phyloP scores from a whole-genome alignment of 768 basidiomycete species.

The Xanthoconium stramineum region DNA sequence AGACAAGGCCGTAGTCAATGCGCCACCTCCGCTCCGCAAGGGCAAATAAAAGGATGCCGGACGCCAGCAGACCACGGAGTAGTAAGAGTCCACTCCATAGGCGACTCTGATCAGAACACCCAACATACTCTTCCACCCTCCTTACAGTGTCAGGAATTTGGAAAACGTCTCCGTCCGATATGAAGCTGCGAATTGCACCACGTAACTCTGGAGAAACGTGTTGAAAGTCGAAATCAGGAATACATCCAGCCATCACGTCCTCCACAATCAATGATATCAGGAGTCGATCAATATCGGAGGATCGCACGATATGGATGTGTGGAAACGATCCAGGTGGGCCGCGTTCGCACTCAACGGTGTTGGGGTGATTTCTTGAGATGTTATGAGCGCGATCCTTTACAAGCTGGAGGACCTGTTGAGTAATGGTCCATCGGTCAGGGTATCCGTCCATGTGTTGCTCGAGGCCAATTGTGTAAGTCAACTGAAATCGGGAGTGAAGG shows the following conservation, averaged over 20 bases:
- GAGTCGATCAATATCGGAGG: background rate
- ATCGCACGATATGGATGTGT: background rate
- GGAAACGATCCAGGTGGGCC: too few relatives aligned
- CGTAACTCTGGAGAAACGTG: background rate
- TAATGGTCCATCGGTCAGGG: too few relatives aligned
- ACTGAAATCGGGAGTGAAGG: too few relatives aligned
- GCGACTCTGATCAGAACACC: background rate
- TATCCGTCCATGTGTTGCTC: too few relatives aligned
- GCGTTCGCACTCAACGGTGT: too few relatives aligned
- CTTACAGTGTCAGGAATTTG: background rate
- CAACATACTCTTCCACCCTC: background rate
- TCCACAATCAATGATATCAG: background rate
- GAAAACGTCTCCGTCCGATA: background rate
- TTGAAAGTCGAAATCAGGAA: background rate
- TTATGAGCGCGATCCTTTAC: background rate
- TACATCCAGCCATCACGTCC: background rate
- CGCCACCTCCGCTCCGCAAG: too few relatives aligned
- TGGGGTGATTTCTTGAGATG: background rate
- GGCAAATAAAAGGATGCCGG: too few relatives aligned
- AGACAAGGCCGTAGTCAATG: too few relatives aligned
- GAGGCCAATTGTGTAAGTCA: too few relatives aligned
- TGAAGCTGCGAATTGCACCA: background rate
- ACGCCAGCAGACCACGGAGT: too few relatives aligned
- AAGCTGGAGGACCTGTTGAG: background rate
- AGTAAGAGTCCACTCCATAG: background rate